A percentile compares a stretch with the other conserved stretches of the same genome.
Conservation (phyloP, 106 monocot species). For the Allium sativum region DNA sequence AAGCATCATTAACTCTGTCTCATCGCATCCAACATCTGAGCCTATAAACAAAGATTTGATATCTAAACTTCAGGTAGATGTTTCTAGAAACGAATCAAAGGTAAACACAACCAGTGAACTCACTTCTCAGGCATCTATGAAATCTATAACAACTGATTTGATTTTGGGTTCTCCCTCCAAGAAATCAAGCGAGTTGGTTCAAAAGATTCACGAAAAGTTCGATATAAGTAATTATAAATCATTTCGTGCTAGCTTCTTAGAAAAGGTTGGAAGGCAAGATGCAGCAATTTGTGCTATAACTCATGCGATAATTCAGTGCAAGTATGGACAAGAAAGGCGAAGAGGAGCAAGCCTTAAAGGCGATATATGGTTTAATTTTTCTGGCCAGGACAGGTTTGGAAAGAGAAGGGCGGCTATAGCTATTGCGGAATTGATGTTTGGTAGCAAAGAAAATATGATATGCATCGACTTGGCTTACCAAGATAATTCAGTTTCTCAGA, state of each 20-base stretch:
- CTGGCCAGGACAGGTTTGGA: constrained; percentile 57
- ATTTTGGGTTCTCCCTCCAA: constrained; percentile 12
- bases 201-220: constrained; percentile 1
- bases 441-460: constrained; percentile 46
- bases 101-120: constrained; percentile 17
- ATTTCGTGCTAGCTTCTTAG: constrained; percentile 35
- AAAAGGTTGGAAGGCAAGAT: constrained; percentile 68
- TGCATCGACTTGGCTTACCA: constrained; percentile 46
- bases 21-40: constrained; percentile 18
- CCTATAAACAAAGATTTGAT: constrained; percentile 18
- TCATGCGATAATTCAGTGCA: constrained; percentile 29
- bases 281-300: constrained; percentile 57
- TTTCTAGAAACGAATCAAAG: constrained; percentile 39
- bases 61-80: constrained; percentile 22
- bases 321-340: constrained; percentile 25
- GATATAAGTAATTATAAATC: constrained; percentile 48
- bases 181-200: constrained; percentile 16
- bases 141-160: constrained; percentile 35
- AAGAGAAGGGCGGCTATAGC: constrained; percentile 55
- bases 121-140: constrained; percentile 44
- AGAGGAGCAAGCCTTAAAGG: constrained; percentile 28
- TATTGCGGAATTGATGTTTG: constrained; percentile 65
- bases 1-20: constrained; percentile 7
- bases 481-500: constrained; percentile 5
- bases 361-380: constrained; percentile 68